Conservation (phyloP, 139 green algal species). For the Micractinium sp. region DNA sequence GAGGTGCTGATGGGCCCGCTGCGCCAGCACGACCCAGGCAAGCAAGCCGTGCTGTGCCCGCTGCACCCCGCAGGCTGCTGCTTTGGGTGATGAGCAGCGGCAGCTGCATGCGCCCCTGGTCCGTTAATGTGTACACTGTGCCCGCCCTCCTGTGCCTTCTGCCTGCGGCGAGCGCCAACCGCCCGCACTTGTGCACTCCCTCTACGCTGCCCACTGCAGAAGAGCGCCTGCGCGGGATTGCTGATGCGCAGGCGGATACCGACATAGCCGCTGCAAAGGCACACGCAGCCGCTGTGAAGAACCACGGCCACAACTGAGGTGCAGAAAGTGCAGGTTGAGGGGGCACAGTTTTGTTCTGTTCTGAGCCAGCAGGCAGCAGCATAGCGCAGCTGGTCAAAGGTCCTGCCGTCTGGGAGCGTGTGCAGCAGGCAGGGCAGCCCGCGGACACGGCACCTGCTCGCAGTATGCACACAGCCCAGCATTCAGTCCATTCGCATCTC, state of each 20-base stretch:
- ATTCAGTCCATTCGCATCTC: too few species aligned
- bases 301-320: background rate
- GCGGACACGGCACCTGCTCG: too few species aligned
- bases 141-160: background rate
- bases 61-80: background rate
- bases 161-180: background rate
- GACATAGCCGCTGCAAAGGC: conserved; percentile 1
- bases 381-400: background rate
- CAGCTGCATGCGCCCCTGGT: background rate
- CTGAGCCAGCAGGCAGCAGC: background rate
- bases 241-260: conserved; percentile 12
- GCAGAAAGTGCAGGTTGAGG: too few species aligned
- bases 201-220: background rate
- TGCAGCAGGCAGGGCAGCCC: too few species aligned
- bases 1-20: conserved; percentile 29
- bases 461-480: too few species aligned
- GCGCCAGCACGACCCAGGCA: conserved; percentile 22
- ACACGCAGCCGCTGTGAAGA: conserved; percentile 4
- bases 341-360: background rate
- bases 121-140: background rate
- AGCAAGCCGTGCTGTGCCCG: background rate
- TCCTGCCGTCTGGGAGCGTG: too few species aligned
- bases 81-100: background rate
- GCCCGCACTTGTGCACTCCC: background rate
- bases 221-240: background rate